Percentiles rank a stretch among this genome's conserved stretches.
phyloP scores from a whole-genome alignment of 169 alveolate genomes.

The Plasmodium relictum region DNA sequence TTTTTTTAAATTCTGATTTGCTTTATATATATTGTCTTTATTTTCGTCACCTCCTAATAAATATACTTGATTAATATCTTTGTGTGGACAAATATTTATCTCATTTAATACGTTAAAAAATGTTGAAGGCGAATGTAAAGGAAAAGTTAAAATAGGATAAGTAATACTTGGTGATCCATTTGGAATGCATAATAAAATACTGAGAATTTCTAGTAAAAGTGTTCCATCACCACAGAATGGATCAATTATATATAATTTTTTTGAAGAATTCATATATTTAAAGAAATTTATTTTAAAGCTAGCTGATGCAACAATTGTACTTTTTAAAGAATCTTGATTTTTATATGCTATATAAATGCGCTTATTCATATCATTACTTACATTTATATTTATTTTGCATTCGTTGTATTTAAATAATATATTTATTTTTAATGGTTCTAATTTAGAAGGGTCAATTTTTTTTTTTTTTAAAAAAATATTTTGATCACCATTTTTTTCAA shows the following conservation, averaged over 20 bases:
- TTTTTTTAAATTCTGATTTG: constrained; percentile 32
- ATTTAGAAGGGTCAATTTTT: constrained; percentile 22
- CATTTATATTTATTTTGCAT: constrained; percentile 46
- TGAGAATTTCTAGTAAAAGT: constrained; percentile 11
- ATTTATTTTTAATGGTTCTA: constrained; percentile 59
- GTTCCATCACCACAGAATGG: constrained; percentile 77
- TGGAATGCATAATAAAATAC: constrained; percentile 40
- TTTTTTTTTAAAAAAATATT: constrained; percentile 71
- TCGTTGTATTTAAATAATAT: constrained; percentile 64
- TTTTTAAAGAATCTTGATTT: constrained; percentile 54
- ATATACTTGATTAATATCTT: constrained; percentile 25
- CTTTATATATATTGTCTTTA: constrained; percentile 20
- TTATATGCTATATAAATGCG: constrained; percentile 38
- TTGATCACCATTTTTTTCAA: constrained; percentile 74
- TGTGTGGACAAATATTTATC: constrained; percentile 4
- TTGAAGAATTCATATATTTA: constrained; percentile 33
- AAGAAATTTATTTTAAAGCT: constrained; percentile 29
- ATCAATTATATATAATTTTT: constrained; percentile 34
- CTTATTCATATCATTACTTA: constrained; percentile 63
- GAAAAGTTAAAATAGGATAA: constrained; percentile 57
- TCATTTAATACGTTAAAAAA: constrained; percentile 65
- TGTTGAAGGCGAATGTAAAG: constrained; percentile 62
- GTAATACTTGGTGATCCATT: constrained; percentile 71
- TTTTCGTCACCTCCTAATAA: constrained; percentile 57
- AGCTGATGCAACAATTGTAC: constrained; percentile 64